A percentile compares a stretch with the other conserved stretches of the same genome.
Evolutionary conservation across 148 eudicot genomes (phyloP).

Genomic region (Diospyros lotus): DNA sequence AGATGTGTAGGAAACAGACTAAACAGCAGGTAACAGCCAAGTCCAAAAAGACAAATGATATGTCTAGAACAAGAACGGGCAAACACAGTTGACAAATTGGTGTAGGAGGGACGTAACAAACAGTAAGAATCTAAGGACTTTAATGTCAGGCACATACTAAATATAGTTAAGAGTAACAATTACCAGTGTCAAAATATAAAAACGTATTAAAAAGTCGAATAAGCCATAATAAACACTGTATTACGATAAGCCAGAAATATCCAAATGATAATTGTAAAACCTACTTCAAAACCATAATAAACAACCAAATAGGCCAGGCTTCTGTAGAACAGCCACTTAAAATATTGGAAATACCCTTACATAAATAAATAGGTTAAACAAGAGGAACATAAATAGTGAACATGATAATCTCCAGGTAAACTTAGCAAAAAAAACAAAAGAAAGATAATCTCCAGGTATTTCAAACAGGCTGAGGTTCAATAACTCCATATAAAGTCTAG

Average conservation of each 20-base stretch:
- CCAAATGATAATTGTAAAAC: no score
- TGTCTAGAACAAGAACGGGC: background rate
- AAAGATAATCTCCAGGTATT: background rate
- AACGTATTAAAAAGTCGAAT: no score
- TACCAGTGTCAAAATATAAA: background rate
- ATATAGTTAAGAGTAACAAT: background rate
- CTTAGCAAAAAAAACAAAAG: background rate
- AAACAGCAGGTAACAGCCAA: background rate
- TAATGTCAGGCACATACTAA: background rate
- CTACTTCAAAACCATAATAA: no score
- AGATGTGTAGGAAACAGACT: background rate
- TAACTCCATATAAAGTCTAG: background rate
- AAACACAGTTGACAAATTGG: background rate
- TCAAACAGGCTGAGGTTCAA: background rate
- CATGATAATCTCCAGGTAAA: no score
- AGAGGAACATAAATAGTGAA: background rate
- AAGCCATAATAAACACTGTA: no score
- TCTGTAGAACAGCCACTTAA: background rate
- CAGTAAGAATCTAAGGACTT: background rate
- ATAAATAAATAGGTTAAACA: background rate
- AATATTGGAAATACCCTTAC: background rate
- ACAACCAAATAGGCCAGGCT: background rate
- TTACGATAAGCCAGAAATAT: no score
- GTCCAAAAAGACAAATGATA: background rate
- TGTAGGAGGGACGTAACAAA: background rate